Evolutionary conservation across 78 protist species (phyloP).

Genomic region (Protostelium mycophagum): DNA sequence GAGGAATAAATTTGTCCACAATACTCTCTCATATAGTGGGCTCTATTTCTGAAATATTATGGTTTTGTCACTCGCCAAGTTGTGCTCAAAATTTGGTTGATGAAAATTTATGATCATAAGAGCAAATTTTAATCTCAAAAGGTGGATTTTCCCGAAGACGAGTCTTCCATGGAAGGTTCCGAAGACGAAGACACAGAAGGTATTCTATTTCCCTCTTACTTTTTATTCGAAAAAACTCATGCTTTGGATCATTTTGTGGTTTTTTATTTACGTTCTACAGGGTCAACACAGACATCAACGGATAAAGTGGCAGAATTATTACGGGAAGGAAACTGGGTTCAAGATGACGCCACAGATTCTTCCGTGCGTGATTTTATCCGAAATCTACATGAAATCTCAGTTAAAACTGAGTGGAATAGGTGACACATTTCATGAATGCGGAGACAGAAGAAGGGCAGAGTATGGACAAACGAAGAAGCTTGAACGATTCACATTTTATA

Average conservation of each 20-base stretch:
- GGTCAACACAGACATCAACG: not conserved
- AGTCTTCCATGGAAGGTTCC: not conserved
- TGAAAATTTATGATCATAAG: not conserved
- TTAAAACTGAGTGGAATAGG: not conserved
- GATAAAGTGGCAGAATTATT: not conserved
- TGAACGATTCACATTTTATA: not conserved
- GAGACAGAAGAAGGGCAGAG: not conserved
- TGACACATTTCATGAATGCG: not conserved
- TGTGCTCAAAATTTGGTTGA: no score
- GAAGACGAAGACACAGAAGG: not conserved
- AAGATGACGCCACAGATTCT: not conserved
- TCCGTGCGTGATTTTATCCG: not conserved
- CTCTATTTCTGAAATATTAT: no score
- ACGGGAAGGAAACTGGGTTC: not conserved
- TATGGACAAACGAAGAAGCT: not conserved
- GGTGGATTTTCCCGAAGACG: not conserved
- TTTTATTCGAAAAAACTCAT: no score
- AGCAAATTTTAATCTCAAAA: not conserved
- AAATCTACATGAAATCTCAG: no score
- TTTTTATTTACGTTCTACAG: not conserved
- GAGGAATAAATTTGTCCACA: no score
- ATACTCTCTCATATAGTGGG: no score
- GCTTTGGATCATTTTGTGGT: not conserved
- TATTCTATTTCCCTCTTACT: no score
- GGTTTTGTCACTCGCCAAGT: no score